A percentile compares a stretch with the other conserved stretches of the same genome.
phyloP scores from a whole-genome alignment of 139 green algal species.

The Chlamydomonas sp. region DNA sequence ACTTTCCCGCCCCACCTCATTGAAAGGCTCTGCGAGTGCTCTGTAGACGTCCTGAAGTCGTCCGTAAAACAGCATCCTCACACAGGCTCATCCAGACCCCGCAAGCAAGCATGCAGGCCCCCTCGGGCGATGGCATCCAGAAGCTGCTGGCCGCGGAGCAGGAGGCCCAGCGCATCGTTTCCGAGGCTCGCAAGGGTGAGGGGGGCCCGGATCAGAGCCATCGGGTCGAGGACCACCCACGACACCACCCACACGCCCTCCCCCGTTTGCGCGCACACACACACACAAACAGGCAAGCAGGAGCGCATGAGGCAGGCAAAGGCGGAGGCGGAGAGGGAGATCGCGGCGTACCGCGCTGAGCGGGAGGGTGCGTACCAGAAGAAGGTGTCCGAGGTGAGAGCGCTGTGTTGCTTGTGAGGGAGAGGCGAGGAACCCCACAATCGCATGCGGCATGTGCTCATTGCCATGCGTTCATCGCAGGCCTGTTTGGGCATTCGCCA shows the following conservation, averaged over 20 bases:
- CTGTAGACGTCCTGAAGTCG: too few relatives aligned
- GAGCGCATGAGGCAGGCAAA: conserved; percentile 76
- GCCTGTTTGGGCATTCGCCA: conserved; percentile 8
- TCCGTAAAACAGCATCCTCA: too few relatives aligned
- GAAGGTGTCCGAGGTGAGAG: conserved; percentile 44
- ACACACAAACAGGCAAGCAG: conserved; percentile 53
- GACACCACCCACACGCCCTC: neutral
- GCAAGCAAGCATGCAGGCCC: conserved; percentile 65
- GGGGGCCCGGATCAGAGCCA: too few relatives aligned
- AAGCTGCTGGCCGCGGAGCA: conserved; percentile 81
- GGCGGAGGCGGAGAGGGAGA: conserved; percentile 73
- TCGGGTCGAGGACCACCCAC: too few relatives aligned
- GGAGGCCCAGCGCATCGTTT: conserved; percentile 81
- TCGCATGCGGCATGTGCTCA: neutral
- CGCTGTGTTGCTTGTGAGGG: too few relatives aligned
- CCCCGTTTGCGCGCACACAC: neutral
- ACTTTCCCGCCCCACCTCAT: too few relatives aligned
- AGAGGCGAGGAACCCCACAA: too few relatives aligned
- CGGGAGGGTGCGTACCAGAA: conserved; percentile 70
- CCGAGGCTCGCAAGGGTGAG: conserved; percentile 63
- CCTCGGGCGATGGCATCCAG: conserved; percentile 77
- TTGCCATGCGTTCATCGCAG: neutral
- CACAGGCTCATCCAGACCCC: too few relatives aligned
- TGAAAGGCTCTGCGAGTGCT: too few relatives aligned
- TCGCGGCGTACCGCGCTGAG: conserved; percentile 63